Conservation (phyloP, 257 asterid species). For the Jacaranda copaia region DNA sequence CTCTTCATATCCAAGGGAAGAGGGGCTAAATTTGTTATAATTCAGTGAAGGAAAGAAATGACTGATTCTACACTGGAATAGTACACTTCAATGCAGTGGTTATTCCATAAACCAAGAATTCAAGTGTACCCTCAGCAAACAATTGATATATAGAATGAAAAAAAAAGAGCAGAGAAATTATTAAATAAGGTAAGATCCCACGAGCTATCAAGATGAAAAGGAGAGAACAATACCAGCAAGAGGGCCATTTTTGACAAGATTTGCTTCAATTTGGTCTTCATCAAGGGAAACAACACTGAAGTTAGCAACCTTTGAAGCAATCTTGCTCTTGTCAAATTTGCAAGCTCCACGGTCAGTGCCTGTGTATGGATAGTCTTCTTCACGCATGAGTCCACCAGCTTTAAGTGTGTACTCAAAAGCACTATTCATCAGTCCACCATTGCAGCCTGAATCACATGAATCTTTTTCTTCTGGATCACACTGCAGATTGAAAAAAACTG, state of each 20-base stretch:
- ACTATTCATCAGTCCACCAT: conserved; percentile 88
- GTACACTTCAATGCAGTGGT: too few species aligned
- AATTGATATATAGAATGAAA: background rate
- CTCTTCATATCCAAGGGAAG: background rate
- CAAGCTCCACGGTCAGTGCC: conserved; percentile 78
- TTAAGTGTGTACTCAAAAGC: conserved; percentile 86
- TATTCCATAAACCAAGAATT: too few species aligned
- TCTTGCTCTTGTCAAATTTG: conserved; percentile 76
- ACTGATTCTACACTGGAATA: too few species aligned
- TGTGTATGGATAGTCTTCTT: conserved; percentile 86
- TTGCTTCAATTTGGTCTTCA: conserved; percentile 92
- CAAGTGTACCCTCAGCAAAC: background rate
- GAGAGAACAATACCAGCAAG: conserved; percentile 72
- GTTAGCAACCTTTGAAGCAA: conserved; percentile 85
- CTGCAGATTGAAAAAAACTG: conserved; percentile 43
- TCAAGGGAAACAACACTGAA: conserved; percentile 88
- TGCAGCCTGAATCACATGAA: conserved; percentile 89
- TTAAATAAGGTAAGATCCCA: background rate
- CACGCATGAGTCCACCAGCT: conserved; percentile 89
- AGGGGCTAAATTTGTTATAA: too few species aligned
- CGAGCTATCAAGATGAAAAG: background rate
- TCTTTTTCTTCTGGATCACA: conserved; percentile 84
- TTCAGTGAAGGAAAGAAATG: too few species aligned
- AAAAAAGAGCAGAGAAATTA: background rate
- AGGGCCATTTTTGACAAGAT: conserved; percentile 88